phyloP scores from a whole-genome alignment of 2,329 filamentous ascomycete species.

The Exophiala sp. region DNA sequence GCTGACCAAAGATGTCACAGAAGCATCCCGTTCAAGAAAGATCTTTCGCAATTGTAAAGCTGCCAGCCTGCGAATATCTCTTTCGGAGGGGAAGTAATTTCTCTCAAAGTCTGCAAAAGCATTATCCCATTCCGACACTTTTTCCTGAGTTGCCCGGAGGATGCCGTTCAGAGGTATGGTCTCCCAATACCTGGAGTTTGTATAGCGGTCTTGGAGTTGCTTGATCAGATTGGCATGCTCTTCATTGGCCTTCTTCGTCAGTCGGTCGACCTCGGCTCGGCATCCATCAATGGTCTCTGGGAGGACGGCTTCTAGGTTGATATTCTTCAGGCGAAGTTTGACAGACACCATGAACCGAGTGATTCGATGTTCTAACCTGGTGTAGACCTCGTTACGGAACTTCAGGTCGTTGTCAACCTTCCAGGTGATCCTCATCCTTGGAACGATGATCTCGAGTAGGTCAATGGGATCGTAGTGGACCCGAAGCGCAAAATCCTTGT shows the following conservation, averaged over 20 bases:
- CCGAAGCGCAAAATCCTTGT: slow-evolving; percentile 74
- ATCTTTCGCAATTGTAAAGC: slow-evolving; percentile 90
- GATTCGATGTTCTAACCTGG: slow-evolving; percentile 72
- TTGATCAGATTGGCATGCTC: slow-evolving; percentile 69
- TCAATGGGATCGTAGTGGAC: slow-evolving; percentile 92
- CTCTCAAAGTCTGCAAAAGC: slow-evolving; percentile 85
- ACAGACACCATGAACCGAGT: slow-evolving; percentile 84
- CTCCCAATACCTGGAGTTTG: slow-evolving; percentile 92
- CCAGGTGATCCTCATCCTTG: slow-evolving; percentile 85
- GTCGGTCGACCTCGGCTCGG: slow-evolving; percentile 69
- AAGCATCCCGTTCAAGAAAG: slow-evolving; percentile 80
- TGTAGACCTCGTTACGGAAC: slow-evolving; percentile 87
- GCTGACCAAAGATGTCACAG: slow-evolving; percentile 65
- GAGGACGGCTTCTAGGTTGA: slow-evolving; percentile 84
- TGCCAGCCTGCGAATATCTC: slow-evolving; percentile 87
- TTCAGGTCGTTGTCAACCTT: slow-evolving; percentile 91
- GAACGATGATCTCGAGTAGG: slow-evolving; percentile 89
- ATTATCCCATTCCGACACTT: slow-evolving; percentile 87
- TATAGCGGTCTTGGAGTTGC: slow-evolving; percentile 83
- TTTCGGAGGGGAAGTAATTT: slow-evolving; percentile 88
- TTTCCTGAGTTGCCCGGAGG: slow-evolving; percentile 84
- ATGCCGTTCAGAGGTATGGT: slow-evolving; percentile 88
- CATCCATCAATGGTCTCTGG: slow-evolving; percentile 81
- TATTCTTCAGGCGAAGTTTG: slow-evolving; percentile 73
- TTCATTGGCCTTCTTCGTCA: slow-evolving; percentile 74